Conservation (phyloP, 2,329 filamentous ascomycete genomes). For the Dryadomyces quercivorus region DNA sequence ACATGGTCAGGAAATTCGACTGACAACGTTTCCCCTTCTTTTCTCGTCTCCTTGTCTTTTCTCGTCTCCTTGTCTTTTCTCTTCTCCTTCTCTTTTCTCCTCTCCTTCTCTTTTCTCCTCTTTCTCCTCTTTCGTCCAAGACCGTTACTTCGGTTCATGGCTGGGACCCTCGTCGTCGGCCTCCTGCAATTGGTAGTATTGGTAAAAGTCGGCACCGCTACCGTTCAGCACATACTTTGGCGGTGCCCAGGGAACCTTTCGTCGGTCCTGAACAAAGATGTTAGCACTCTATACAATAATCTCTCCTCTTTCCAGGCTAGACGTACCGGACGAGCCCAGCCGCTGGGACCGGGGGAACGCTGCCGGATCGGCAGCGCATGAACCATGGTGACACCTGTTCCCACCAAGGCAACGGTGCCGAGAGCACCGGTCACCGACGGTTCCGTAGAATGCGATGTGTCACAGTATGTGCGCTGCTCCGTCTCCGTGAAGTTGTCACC, state of each 20-base stretch:
- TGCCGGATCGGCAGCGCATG: not conserved
- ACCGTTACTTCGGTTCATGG: not conserved
- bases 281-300: not conserved
- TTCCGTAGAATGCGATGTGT: not conserved
- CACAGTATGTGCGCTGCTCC: not conserved
- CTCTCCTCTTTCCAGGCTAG: not conserved
- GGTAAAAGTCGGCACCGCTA: not conserved
- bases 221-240: not conserved
- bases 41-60: too few species aligned
- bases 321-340: slow-evolving; percentile 13
- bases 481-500: not conserved
- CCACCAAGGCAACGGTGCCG: slow-evolving; percentile 1
- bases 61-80: too few species aligned
- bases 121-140: not conserved
- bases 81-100: too few species aligned
- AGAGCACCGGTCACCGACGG: not conserved
- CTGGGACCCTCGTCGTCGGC: not conserved
- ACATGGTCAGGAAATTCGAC: too few species aligned
- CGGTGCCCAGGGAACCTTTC: not conserved
- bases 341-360: not conserved
- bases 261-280: not conserved
- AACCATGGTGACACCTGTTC: not conserved
- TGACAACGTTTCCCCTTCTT: too few species aligned
- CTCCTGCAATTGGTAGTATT: not conserved
- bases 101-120: too few species aligned